A percentile compares a stretch with the other conserved stretches of the same genome.
Evolutionary conservation across 345 rosid genomes (phyloP).

Genomic region (Arabidopsis thaliana): TAIR10.1 NC_003075.7:4074001-4074500

Average conservation of each 20-base stretch:
- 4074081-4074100: slow-evolving; percentile 16
- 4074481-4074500: neutral
- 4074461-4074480: slow-evolving; percentile 19
- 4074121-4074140: slow-evolving; percentile 20
- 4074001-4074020: neutral
- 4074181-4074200: slow-evolving; percentile 32
- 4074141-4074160: neutral
- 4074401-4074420: slow-evolving; percentile 86
- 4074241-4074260: slow-evolving; percentile 2
- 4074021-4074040: neutral
- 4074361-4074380: slow-evolving; percentile 66
- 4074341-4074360: slow-evolving; percentile 62
- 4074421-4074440: slow-evolving; percentile 72
- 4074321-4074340: slow-evolving; percentile 73
- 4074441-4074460: slow-evolving; percentile 22
- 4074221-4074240: neutral
- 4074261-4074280: slow-evolving; percentile 54
- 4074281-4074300: slow-evolving; percentile 54
- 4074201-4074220: slow-evolving; percentile 30
- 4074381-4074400: slow-evolving; percentile 66
- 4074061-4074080: slow-evolving; percentile 12
- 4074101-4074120: slow-evolving; percentile 22
- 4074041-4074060: neutral
- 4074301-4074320: slow-evolving; percentile 65
- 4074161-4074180: slow-evolving; percentile 31